Percentiles rank a stretch among this genome's conserved stretches.
Evolutionary conservation across 768 basidiomycete species (phyloP).

Genomic region (Boletales sp.): DNA sequence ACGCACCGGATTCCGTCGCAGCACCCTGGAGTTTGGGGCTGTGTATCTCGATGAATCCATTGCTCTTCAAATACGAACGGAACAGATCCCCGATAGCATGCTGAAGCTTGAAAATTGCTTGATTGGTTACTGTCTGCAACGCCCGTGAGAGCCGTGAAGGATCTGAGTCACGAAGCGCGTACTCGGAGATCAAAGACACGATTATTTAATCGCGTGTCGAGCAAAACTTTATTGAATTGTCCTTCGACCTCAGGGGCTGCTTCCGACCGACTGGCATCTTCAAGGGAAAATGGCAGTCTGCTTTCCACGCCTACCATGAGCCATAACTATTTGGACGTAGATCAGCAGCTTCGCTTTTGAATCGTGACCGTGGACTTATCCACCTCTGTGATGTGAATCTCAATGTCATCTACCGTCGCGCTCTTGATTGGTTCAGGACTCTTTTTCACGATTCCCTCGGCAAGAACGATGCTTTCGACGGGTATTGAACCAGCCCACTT

Average conservation of each 20-base stretch:
- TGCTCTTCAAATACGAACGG: conserved; percentile 69
- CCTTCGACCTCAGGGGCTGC: conserved; percentile 57
- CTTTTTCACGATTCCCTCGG: conserved; percentile 79
- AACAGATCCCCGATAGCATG: conserved; percentile 86
- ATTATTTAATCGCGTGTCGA: conserved; percentile 94
- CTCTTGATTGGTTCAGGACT: conserved; percentile 87
- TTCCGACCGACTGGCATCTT: conserved; percentile 88
- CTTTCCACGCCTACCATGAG: conserved; percentile 77
- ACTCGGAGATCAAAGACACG: conserved; percentile 92
- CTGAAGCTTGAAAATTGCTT: conserved; percentile 92
- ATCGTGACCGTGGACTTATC: conserved; percentile 8
- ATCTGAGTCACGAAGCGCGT: conserved; percentile 26
- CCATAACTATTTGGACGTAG: conserved; percentile 54
- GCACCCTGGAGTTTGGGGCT: conserved; percentile 96
- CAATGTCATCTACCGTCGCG: conserved; percentile 81
- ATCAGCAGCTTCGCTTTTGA: conserved; percentile 1
- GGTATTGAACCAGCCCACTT: conserved; percentile 81
- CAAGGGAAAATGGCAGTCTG: conserved; percentile 85
- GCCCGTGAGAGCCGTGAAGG: conserved; percentile 7
- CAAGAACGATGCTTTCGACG: conserved; percentile 87
- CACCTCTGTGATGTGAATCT: conserved; percentile 82
- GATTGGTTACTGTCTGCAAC: conserved; percentile 84
- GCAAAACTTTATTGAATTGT: conserved; percentile 76
- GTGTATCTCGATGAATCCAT: conserved; percentile 92
- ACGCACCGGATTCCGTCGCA: conserved; percentile 94